phyloP scores from a whole-genome alignment of 2,329 filamentous ascomycete species.

The Pestalotiopsis sp. region DNA sequence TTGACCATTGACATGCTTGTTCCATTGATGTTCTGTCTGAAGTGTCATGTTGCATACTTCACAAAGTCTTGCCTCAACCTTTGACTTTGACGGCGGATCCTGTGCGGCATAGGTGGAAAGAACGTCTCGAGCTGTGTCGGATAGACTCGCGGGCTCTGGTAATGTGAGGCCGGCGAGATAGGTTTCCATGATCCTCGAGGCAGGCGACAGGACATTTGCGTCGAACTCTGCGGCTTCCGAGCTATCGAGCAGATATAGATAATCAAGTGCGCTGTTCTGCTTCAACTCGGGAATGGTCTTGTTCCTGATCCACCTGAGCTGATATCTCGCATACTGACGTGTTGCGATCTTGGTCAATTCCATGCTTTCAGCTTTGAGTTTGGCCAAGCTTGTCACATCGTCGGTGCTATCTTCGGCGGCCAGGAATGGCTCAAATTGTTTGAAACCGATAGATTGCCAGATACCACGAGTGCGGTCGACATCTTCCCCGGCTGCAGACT shows the following conservation, averaged over 20 bases:
- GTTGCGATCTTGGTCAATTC: constrained; percentile 83
- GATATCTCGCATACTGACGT: constrained; percentile 82
- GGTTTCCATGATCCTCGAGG: constrained; percentile 58
- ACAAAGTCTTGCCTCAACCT: constrained; percentile 57
- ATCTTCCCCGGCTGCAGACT: constrained; percentile 44
- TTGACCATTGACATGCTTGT: constrained; percentile 45
- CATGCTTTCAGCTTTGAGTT: constrained; percentile 61
- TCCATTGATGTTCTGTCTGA: constrained; percentile 57
- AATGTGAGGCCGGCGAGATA: constrained; percentile 65
- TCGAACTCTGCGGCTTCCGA: constrained; percentile 68
- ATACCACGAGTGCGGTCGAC: constrained; percentile 82
- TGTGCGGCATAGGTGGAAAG: constrained; percentile 62
- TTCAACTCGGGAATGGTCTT: constrained; percentile 75
- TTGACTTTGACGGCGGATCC: constrained; percentile 51
- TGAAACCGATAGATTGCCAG: constrained; percentile 96
- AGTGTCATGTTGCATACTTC: constrained; percentile 70
- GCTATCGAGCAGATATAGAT: constrained; percentile 80
- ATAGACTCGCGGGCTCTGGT: constrained; percentile 52
- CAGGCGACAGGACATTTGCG: constrained; percentile 65
- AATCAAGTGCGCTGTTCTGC: constrained; percentile 54
- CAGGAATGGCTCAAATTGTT: constrained; percentile 81
- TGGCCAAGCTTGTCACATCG: constrained; percentile 46
- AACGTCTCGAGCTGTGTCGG: constrained; percentile 51
- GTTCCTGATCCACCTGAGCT: constrained; percentile 83
- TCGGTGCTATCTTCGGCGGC: constrained; percentile 40